These are phyloP conservation scores for Geotrichum candidum DNA, from an alignment of 1,139 yeast genomes.

Conservation along the genomic window DNA sequence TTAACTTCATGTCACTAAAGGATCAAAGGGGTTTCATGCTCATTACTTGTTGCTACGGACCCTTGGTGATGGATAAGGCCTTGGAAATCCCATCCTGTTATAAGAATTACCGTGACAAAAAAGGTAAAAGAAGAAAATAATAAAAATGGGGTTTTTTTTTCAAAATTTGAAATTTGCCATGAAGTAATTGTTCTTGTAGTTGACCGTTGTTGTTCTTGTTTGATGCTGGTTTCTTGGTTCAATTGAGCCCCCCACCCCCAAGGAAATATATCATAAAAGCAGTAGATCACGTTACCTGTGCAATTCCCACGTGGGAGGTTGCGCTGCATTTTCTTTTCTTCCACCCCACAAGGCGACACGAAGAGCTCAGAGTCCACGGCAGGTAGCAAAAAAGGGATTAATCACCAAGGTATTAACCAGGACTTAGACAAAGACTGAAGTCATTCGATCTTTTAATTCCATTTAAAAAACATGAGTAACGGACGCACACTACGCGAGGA, in stretches of 20 bases:
- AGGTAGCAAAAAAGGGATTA: neutral
- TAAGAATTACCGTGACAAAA: no score
- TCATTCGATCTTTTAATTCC: neutral
- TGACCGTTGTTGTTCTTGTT: neutral
- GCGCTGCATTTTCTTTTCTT: neutral
- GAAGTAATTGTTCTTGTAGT: neutral
- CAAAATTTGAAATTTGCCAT: neutral
- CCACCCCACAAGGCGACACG: no score
- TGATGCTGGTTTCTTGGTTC: neutral
- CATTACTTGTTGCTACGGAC: no score
- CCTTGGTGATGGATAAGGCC: no score
- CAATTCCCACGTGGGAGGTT: neutral
- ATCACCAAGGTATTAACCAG: neutral
- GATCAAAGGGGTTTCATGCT: no score
- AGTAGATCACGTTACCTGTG: neutral
- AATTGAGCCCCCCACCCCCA: neutral
- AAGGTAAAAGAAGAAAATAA: neutral
- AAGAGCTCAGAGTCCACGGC: neutral
- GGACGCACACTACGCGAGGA: conserved; percentile 19
- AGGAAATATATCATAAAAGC: neutral
- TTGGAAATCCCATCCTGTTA: no score
- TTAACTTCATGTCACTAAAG: no score
- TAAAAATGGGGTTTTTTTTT: neutral
- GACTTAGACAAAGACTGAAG: neutral
- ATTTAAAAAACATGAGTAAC: conserved; percentile 11